Evolutionary conservation across 176 grass and related monocot species (phyloP), one percentile per base, ranked within the genome.

Genomic region (Oryza nivara): DNA sequence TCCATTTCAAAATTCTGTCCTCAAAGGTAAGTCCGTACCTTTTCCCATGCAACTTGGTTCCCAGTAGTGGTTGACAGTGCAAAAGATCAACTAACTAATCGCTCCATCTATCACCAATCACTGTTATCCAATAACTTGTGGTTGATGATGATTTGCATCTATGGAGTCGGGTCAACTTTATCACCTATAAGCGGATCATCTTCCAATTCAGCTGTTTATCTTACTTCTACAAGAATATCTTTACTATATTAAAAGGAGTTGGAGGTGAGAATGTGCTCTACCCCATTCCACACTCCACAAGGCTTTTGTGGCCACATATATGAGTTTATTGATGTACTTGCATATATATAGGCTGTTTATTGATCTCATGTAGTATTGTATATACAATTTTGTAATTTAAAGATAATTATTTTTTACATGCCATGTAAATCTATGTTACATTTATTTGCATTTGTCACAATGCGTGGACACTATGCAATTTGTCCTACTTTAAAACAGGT

Each of bases 41-140:
- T 74, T 26, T 9, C 17, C 26, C 35, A 5, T 19, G n/a, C 46
- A 76, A 54, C 72, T 76, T 76, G 12, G 43, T 38, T 58, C 49
- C 16, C 56, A 38, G 63, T 65, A 76, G 45, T 76, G 46, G 32
- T 75, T 76, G 72, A 43, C 32, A 84, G 72, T 54, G 17, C 45
- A 68, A 76, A 22, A 54, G 32, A 41, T 51, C 20, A 49, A 76
- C 72, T 65, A 74, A 65, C 70, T 75, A 75, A 54, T 75, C 66
- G 47, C 28, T 51, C 66, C 72, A 7, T 41, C 43, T 19, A 47
- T 48, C 14, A 38, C 45, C 34, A 41, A 54, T 19, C 41, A 17
- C 72, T 67, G 16, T 75, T 66, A 43, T 73, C 58, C 56, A 22
- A 35, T 67, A 75, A 67, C 63, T 30, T 46, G 67, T 17, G 13